Evolutionary conservation across 31 red algal genomes (phyloP).

Genomic region (Porphyra umbilicalis): DNA sequence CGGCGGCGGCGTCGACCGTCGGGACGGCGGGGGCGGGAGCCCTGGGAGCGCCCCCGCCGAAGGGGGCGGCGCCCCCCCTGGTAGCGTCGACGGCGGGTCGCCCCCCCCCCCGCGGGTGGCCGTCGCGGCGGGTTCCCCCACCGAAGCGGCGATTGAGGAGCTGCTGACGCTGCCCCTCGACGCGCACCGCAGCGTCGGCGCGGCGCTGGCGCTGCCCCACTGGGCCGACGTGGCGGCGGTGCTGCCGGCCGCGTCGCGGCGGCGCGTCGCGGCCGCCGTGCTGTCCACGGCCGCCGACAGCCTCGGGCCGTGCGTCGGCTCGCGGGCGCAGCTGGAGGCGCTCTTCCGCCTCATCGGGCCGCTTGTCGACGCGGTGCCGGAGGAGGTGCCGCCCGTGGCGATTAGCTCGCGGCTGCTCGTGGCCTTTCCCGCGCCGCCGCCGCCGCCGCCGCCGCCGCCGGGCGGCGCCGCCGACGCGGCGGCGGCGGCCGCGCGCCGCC

Average conservation of each 20-base stretch:
- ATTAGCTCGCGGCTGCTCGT: background rate
- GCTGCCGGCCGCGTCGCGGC: slow-evolving; percentile 53
- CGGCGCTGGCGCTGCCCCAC: slow-evolving; percentile 50
- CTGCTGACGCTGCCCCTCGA: slow-evolving; percentile 60
- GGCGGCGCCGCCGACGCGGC: background rate
- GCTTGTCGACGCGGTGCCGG: background rate
- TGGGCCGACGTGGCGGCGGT: slow-evolving; percentile 50
- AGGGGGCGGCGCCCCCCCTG: background rate
- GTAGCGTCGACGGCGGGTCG: too few species aligned
- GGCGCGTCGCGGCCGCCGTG: slow-evolving; percentile 44
- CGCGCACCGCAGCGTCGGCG: slow-evolving; percentile 33
- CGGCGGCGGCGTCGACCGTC: background rate
- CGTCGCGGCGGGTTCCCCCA: background rate
- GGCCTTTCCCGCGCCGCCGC: background rate
- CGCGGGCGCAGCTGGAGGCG: background rate
- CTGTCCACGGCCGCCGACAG: slow-evolving; percentile 5
- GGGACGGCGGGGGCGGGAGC: background rate
- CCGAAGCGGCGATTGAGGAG: slow-evolving; percentile 16
- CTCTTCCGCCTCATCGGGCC: background rate
- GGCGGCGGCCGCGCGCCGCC: background rate
- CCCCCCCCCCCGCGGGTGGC: background rate
- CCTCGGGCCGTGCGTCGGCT: background rate
- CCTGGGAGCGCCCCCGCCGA: background rate
- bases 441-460: background rate
- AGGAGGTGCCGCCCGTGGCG: background rate